These are phyloP conservation scores for Aspergillus caelatus DNA, from an alignment of 2,329 filamentous ascomycete species.

Conservation along the genomic window DNA sequence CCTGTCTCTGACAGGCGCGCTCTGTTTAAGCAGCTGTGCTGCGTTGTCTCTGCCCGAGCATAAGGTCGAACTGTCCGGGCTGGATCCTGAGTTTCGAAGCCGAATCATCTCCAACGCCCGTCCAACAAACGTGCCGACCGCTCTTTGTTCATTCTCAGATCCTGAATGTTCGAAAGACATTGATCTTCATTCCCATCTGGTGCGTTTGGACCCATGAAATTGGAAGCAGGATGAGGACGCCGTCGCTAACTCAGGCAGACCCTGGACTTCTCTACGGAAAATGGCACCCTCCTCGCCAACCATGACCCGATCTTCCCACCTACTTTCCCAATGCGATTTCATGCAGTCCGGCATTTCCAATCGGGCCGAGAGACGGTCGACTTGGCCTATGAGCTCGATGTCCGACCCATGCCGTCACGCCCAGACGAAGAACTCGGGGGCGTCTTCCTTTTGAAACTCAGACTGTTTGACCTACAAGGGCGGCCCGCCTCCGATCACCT, in stretches of 20 bases:
- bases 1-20: constrained; percentile 13
- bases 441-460: constrained; percentile 27
- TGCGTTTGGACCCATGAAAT: not conserved
- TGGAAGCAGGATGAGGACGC: not conserved
- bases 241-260: constrained; percentile 22
- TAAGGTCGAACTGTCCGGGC: not conserved
- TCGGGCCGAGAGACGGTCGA: constrained; percentile 16
- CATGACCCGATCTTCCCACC: constrained; percentile 32
- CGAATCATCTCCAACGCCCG: constrained; percentile 8
- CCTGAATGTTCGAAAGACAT: constrained; percentile 14
- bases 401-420: constrained; percentile 23
- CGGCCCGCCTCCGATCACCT: constrained; percentile 29
- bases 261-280: constrained; percentile 29
- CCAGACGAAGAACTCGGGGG: constrained; percentile 18
- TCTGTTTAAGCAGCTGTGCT: constrained; percentile 17
- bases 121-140: constrained; percentile 19
- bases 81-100: not conserved
- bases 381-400: constrained; percentile 29
- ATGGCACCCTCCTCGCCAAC: constrained; percentile 34
- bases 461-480: constrained; percentile 28
- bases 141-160: constrained; percentile 22
- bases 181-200: constrained; percentile 17
- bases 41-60: constrained; percentile 8
- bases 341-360: constrained; percentile 26
- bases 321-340: constrained; percentile 28